These are phyloP conservation scores for Chalaropsis ovoidea DNA, from an alignment of 2,329 filamentous ascomycete genomes.

Conservation along the genomic window DNA sequence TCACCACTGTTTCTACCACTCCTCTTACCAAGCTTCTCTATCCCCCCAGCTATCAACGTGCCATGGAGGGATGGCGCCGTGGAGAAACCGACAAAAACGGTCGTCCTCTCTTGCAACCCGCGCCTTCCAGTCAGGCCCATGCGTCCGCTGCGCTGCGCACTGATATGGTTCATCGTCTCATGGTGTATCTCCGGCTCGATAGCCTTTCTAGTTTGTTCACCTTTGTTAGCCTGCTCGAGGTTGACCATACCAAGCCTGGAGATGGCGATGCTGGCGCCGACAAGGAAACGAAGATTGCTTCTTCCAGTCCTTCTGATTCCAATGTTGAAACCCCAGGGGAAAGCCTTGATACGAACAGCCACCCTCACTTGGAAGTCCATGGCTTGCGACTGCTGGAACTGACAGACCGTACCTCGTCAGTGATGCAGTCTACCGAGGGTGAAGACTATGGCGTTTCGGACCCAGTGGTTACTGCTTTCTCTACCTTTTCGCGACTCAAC, in stretches of 20 bases:
- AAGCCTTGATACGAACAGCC: neutral
- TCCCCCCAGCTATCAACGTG: constrained; percentile 51
- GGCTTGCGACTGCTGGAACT: constrained; percentile 79
- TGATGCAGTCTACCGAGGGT: constrained; percentile 83
- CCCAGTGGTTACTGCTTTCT: constrained; percentile 83
- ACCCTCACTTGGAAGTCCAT: constrained; percentile 56
- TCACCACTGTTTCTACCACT: constrained; percentile 77
- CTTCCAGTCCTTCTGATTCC: neutral
- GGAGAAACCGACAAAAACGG: constrained; percentile 81
- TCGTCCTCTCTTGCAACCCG: constrained; percentile 35
- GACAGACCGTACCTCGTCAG: constrained; percentile 84
- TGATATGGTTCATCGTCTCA: constrained; percentile 47
- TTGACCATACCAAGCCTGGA: constrained; percentile 26
- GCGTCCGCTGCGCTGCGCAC: constrained; percentile 22
- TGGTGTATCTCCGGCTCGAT: constrained; percentile 76
- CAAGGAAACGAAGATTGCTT: constrained; percentile 21
- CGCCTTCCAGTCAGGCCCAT: constrained; percentile 27
- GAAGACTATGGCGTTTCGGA: constrained; percentile 56
- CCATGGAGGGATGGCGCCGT: constrained; percentile 51
- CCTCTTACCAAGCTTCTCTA: constrained; percentile 66
- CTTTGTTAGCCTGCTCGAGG: constrained; percentile 63
- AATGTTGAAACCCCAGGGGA: constrained; percentile 19
- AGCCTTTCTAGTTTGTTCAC: constrained; percentile 74
- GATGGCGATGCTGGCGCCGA: constrained; percentile 25
- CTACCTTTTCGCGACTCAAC: constrained; percentile 74